Percentiles rank a stretch among this genome's conserved stretches.
phyloP scores from a whole-genome alignment of 192 early-diverging fungal species.

The Coemansia sp. region DNA sequence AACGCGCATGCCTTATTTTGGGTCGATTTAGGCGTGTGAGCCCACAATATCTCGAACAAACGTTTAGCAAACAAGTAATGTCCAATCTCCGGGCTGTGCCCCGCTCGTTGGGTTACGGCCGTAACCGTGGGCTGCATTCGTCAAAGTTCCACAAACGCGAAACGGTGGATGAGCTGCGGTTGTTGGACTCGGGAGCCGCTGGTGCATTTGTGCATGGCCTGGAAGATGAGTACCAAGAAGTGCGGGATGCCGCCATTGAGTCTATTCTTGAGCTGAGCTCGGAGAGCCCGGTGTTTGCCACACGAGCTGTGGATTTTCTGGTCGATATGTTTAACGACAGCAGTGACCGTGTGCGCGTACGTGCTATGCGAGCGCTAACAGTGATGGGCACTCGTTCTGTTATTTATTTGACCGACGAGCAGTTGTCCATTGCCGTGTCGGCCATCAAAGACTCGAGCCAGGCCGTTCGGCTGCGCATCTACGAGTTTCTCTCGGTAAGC shows the following conservation, averaged over 20 bases:
- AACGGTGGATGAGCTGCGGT: conserved; percentile 64
- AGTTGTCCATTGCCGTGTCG: conserved; percentile 68
- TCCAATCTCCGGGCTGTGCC: conserved; percentile 55
- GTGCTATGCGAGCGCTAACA: conserved; percentile 73
- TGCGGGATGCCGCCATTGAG: conserved; percentile 83
- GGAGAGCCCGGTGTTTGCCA: conserved; percentile 67
- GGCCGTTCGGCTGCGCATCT: conserved; percentile 67
- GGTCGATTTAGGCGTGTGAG: conserved; percentile 68
- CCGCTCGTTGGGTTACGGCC: conserved; percentile 29
- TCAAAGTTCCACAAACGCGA: conserved; percentile 46
- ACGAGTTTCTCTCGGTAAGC: conserved; percentile 69
- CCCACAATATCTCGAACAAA: conserved; percentile 61
- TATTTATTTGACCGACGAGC: conserved; percentile 68
- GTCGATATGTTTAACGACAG: conserved; percentile 99
- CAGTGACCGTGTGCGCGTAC: conserved; percentile 78
- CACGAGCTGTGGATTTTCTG: conserved; percentile 75
- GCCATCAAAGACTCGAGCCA: conserved; percentile 76
- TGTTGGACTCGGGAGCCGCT: conserved; percentile 79
- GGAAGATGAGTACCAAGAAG: conserved; percentile 92
- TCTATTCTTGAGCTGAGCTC: conserved; percentile 78
- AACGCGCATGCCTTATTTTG: conserved; percentile 70
- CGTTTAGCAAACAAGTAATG: conserved; percentile 80
- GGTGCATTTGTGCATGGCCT: conserved; percentile 95
- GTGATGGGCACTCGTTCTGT: conserved; percentile 63
- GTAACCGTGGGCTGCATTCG: conserved; percentile 18